A percentile compares a stretch with the other conserved stretches of the same genome.
Evolutionary conservation across 352 stramenopile genomes (phyloP).

Genomic region (Globisporangium cederbergense): DNA sequence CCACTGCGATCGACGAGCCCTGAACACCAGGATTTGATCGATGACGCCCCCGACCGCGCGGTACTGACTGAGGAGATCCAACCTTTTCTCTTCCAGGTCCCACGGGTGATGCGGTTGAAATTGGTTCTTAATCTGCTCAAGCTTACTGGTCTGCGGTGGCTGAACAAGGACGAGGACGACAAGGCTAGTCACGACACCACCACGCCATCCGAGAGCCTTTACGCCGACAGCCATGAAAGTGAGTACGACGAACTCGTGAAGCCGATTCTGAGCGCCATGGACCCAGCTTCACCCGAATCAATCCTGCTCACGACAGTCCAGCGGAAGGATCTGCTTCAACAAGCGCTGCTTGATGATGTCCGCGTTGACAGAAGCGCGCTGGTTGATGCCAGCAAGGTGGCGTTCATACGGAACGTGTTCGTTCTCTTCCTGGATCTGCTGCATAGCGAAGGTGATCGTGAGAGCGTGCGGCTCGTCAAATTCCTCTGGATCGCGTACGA

Average conservation of each 20-base stretch:
- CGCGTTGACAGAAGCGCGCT: constrained; percentile 21
- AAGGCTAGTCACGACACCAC: neutral
- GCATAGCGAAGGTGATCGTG: constrained; percentile 12
- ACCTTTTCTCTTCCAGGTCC: constrained; percentile 70
- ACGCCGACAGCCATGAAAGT: constrained; percentile 28
- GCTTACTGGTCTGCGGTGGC: constrained; percentile 39
- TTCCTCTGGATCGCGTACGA: constrained; percentile 53
- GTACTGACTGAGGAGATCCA: constrained; percentile 73
- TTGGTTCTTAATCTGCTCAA: constrained; percentile 42
- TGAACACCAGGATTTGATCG: constrained; percentile 47
- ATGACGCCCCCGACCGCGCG: constrained; percentile 55
- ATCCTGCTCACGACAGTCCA: constrained; percentile 30
- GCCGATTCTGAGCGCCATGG: constrained; percentile 45
- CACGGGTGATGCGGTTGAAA: constrained; percentile 22
- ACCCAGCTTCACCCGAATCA: constrained; percentile 17
- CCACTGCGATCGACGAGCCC: constrained; percentile 45
- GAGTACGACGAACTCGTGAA: constrained; percentile 33
- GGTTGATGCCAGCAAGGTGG: constrained; percentile 34
- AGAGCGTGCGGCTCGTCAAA: constrained; percentile 22
- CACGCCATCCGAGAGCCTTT: constrained; percentile 18
- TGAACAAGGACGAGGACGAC: constrained; percentile 3
- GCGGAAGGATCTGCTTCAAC: constrained; percentile 26
- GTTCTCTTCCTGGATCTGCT: constrained; percentile 24
- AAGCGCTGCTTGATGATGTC: constrained; percentile 23
- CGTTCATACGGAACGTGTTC: constrained; percentile 42